Percentiles rank a stretch among this genome's conserved stretches.
Evolutionary conservation across 495 filamentous ascomycete species (phyloP).

Genomic region (Trichocladium uniseriatum): DNA sequence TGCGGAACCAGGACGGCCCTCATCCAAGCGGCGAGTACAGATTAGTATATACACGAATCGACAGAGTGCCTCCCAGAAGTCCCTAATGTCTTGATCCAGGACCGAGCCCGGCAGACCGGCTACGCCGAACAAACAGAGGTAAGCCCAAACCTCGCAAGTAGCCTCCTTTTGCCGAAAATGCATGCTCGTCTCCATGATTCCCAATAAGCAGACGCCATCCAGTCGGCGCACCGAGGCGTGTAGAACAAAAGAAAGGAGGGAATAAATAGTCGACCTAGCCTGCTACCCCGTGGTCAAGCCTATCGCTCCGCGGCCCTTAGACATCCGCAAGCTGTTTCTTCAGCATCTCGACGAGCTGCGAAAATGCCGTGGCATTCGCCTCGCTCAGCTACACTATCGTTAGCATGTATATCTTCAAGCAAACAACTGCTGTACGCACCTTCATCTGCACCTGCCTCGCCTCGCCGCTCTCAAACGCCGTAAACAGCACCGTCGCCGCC

Average conservation of each 20-base stretch:
- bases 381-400: slow-evolving; percentile 31
- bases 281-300: no score
- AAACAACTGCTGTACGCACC: slow-evolving; percentile 37
- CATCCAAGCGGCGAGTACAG: not conserved
- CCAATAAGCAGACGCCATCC: not conserved
- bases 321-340: slow-evolving; percentile 30
- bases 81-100: not conserved
- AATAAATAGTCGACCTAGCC: not conserved
- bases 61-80: not conserved
- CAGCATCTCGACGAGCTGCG: slow-evolving; percentile 31
- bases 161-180: slow-evolving; percentile 3
- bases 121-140: not conserved
- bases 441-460: slow-evolving; percentile 57
- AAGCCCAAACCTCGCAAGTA: not conserved
- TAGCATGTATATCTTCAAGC: no score
- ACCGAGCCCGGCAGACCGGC: not conserved
- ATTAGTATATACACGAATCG: slow-evolving; percentile 7
- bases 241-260: not conserved
- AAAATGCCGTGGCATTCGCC: slow-evolving; percentile 36
- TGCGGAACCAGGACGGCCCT: not conserved
- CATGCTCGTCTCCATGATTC: not conserved
- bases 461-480: slow-evolving; percentile 49
- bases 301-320: no score
- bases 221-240: no score
- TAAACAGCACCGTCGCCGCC: slow-evolving; percentile 44